Evolutionary conservation across 225 moss, liverwort and hornwort genomes (phyloP), one percentile per base, ranked within the genome.

Genomic region (Marchantia paleacea): DNA sequence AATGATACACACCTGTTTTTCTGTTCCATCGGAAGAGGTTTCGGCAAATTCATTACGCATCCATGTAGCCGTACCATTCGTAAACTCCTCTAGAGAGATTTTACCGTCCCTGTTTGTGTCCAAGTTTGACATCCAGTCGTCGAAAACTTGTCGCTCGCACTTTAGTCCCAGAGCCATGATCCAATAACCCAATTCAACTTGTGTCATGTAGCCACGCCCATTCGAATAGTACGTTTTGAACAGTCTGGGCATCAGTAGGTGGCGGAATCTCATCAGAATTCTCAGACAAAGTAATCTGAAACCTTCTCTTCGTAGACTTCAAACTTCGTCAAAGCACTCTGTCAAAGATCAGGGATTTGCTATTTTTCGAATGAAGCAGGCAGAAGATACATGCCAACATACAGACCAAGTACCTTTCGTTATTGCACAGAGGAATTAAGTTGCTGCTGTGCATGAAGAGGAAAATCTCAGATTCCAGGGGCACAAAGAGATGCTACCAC

Each of bases 41-140:
- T n/a, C 25, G n/a, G n/a, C 6, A n/a, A 9, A 25, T 63, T 9
- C n/a, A n/a, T 10, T 22, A 25, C n/a, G 22, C 63, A 39, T 63
- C n/a, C 24, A 19, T n/a, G 24, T 25, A 63, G 76, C 78, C 50
- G 90, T 86, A 18, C 92, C 92, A 47, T 77, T 58, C 8, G 89
- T 72, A 66, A 92, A 92, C 57, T 92, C 92, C 0, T 62, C 26
- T 0, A 30, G 2, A 0, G 87, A 85, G 55, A 92, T 87, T 63
- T 71, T 26, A 0, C 72, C 69, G 28, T 92, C 90, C 7, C 83
- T 73, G 25, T 84, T 80, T 52, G 52, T 19, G 70, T 92, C 92
- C 63, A 92, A 92, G 69, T 90, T 89, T 25, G 69, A 57, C 92
- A 92, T 90, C 92, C 92, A 92, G 25, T 86, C 86, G 29, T 31